Evolutionary conservation across 163 green algal species (phyloP).

Genomic region (Chloromonas sp.): DNA sequence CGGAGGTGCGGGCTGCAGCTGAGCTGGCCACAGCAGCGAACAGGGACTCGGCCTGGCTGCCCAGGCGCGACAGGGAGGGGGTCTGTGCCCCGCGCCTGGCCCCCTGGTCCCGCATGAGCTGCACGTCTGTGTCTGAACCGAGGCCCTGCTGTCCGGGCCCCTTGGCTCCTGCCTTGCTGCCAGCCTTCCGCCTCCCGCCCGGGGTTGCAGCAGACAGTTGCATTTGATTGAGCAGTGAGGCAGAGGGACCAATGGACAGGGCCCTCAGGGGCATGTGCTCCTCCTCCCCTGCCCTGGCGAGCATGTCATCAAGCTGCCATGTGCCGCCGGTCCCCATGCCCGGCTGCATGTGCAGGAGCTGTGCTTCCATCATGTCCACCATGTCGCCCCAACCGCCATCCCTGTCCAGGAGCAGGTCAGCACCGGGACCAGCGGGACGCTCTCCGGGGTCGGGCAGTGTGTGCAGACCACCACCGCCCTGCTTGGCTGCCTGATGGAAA

Average conservation of each 20-base stretch:
- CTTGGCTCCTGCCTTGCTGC: neutral
- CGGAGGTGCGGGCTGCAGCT: neutral
- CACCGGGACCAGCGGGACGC: no score
- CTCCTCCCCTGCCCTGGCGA: neutral
- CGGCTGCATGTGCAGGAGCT: neutral
- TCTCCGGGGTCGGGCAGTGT: no score
- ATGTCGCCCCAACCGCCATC: neutral
- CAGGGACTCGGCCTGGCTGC: neutral
- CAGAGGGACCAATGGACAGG: neutral
- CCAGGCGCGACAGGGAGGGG: no score
- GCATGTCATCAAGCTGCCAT: no score
- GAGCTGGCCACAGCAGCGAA: neutral
- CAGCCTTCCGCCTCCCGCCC: no score
- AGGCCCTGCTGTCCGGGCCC: neutral
- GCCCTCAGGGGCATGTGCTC: slow-evolving; percentile 13
- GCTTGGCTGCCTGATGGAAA: slow-evolving; percentile 9
- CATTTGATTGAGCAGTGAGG: slow-evolving; percentile 7
- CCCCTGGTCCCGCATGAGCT: neutral
- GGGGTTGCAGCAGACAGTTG: no score
- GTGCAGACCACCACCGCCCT: neutral
- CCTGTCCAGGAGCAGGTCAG: no score
- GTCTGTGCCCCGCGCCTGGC: no score
- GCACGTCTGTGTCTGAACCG: neutral
- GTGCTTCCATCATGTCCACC: neutral
- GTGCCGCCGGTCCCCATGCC: slow-evolving; percentile 1